Evolutionary conservation across 768 basidiomycete species (phyloP), one percentile per base, ranked within the genome.

Genomic region (Trametes cubensis): DNA sequence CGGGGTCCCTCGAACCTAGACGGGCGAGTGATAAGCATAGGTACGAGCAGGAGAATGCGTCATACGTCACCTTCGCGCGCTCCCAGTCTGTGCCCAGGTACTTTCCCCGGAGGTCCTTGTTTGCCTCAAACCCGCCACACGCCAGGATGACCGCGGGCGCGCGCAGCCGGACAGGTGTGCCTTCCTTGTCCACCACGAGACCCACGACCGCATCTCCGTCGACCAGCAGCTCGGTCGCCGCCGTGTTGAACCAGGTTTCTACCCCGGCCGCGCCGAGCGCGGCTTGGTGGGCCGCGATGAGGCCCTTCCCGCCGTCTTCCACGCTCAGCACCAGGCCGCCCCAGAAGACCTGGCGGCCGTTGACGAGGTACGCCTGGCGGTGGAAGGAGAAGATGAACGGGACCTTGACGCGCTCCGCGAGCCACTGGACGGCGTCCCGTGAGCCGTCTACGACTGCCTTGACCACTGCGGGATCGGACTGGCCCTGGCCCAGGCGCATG

Each of bases 71-170:
- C 70, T 78, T 82, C 26, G 88, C 86, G 58, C 75, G 76, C 46
- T 75, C 75, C 88, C 88, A 90, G 21, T 75, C 79, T 5, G 69
- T 55, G n/a, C 88, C 88, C 13, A 90, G 77, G 69, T 87, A 71
- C 68, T 82, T 79, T 18, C 66, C 72, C 30, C 88, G 80, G 55
- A 86, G 69, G 42, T 80, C 76, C 26, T 72, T 68, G 69, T 76
- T 86, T 13, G 88, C 80, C 70, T 89, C 87, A 63, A 83, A 89
- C 0, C 87, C 88, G 21, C 88, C 88, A 15, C 83, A 83, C 3
- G 88, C 87, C 42, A 90, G 77, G 26, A 89, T 73, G 17, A 88
- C 81, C 13, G 82, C 79, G 10, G 71, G 67, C 1, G 81, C 68
- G 11, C 57, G 69, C 20, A 89, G 68, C n/a, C 62, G 62, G 11